A percentile compares a stretch with the other conserved stretches of the same genome.
These are phyloP conservation scores for Chaetomiaceae sp. DNA, from an alignment of 2,329 filamentous ascomycete species.

Conservation along the genomic window DNA sequence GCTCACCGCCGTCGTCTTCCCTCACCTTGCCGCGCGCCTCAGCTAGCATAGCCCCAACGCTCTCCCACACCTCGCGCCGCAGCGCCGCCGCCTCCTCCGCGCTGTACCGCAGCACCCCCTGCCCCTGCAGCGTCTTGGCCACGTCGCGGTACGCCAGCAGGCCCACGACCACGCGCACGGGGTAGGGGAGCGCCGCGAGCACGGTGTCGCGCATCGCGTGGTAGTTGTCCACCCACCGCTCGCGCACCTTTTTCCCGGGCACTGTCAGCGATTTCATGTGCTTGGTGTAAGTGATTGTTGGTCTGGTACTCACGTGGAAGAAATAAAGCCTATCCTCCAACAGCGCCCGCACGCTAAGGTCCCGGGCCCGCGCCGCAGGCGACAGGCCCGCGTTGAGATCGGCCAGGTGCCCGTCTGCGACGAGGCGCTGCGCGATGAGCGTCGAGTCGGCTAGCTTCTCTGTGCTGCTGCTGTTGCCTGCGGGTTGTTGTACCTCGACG, in stretches of 20 bases:
- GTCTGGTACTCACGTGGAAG: conserved; percentile 34
- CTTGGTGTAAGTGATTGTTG: no score
- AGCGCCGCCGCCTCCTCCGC: conserved; percentile 42
- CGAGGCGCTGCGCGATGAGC: conserved; percentile 46
- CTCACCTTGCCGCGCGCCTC: conserved; percentile 27
- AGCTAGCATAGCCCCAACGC: conserved; percentile 40
- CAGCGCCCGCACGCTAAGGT: conserved; percentile 47
- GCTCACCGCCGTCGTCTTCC: conserved; percentile 21
- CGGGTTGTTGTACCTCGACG: conserved; percentile 32
- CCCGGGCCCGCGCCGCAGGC: conserved; percentile 36
- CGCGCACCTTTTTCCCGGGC: no score
- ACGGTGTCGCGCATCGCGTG: conserved; percentile 49
- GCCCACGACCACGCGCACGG: conserved; percentile 45
- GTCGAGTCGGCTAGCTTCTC: conserved; percentile 43
- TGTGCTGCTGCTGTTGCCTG: not conserved
- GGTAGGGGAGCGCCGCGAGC: conserved; percentile 45
- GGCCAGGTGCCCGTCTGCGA: conserved; percentile 34
- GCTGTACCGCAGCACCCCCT: conserved; percentile 48
- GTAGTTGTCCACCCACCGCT: conserved; percentile 56
- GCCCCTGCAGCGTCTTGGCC: conserved; percentile 43
- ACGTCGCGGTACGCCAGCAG: conserved; percentile 40
- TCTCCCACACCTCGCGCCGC: conserved; percentile 47
- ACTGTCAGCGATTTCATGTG: no score
- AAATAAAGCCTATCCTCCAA: conserved; percentile 58
- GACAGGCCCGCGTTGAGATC: conserved; percentile 44